A percentile compares a stretch with the other conserved stretches of the same genome.
Evolutionary conservation across 352 stramenopile species (phyloP).

Genomic region (Phytopythium mirpurense): DNA sequence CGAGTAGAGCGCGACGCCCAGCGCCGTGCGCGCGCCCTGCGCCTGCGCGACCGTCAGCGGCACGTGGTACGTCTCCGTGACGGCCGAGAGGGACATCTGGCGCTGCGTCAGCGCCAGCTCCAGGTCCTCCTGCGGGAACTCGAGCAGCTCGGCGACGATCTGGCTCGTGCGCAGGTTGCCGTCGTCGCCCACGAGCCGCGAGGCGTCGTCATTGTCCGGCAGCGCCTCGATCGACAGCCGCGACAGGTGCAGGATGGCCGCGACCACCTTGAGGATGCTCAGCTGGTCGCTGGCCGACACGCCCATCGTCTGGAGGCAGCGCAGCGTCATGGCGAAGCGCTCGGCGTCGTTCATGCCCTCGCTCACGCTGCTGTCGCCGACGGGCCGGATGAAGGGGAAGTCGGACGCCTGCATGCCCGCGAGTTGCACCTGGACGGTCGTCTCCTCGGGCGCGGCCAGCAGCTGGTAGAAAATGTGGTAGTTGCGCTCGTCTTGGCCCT

Average conservation of each 20-base stretch:
- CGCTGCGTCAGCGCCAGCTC: slow-evolving; percentile 67
- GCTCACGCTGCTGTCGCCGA: slow-evolving; percentile 32
- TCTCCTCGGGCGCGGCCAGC: slow-evolving; percentile 46
- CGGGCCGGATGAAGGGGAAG: slow-evolving; percentile 75
- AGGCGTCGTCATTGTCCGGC: slow-evolving; percentile 62
- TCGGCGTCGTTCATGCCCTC: slow-evolving; percentile 67
- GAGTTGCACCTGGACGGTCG: slow-evolving; percentile 61
- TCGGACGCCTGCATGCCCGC: slow-evolving; percentile 61
- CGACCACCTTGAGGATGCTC: slow-evolving; percentile 75
- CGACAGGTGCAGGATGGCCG: slow-evolving; percentile 78
- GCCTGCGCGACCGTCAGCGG: slow-evolving; percentile 82
- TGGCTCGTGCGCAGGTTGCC: slow-evolving; percentile 42
- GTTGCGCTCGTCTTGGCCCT: slow-evolving; percentile 94
- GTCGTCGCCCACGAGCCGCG: slow-evolving; percentile 43
- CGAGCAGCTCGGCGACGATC: slow-evolving; percentile 59
- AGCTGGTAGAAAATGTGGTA: slow-evolving; percentile 99
- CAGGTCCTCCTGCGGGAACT: slow-evolving; percentile 58
- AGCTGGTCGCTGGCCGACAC: slow-evolving; percentile 65
- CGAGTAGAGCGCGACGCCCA: slow-evolving; percentile 89
- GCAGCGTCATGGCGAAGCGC: slow-evolving; percentile 67
- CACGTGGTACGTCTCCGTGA: slow-evolving; percentile 79
- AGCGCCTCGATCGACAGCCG: slow-evolving; percentile 57
- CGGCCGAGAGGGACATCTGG: slow-evolving; percentile 72
- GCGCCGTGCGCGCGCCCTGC: slow-evolving; percentile 65
- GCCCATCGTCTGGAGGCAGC: slow-evolving; percentile 71